Evolutionary conservation across 768 basidiomycete species (phyloP).

Genomic region (Tulasnella calospora): DNA sequence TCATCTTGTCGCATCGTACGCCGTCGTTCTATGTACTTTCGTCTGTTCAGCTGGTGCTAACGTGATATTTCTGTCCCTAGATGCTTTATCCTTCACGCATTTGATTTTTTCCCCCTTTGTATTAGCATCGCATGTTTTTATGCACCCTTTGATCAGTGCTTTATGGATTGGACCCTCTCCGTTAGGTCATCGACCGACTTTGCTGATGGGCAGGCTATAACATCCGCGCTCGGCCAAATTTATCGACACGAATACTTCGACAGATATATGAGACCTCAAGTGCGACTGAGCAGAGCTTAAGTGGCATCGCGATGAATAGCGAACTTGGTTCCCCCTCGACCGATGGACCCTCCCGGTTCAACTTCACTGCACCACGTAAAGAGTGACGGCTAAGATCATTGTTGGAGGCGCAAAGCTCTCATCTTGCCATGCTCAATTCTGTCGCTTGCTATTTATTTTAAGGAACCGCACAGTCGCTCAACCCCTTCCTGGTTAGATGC

Average conservation of each 20-base stretch:
- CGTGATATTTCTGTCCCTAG: not conserved
- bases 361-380: too few relatives aligned
- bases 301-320: too few relatives aligned
- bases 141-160: conserved; percentile 6
- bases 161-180: not conserved
- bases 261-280: too few relatives aligned
- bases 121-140: conserved; percentile 10
- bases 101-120: conserved; percentile 1
- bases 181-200: not conserved
- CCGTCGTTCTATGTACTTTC: conserved; percentile 29
- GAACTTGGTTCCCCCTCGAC: too few relatives aligned
- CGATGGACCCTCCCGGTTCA: too few relatives aligned
- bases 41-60: not conserved
- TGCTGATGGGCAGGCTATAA: not conserved
- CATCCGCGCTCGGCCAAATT: not conserved
- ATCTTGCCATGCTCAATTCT: too few relatives aligned
- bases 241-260: not conserved
- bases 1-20: conserved; percentile 85
- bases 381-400: too few relatives aligned
- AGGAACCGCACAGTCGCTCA: too few relatives aligned
- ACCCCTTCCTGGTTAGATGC: too few relatives aligned
- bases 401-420: too few relatives aligned
- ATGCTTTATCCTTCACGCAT: conserved; percentile 22
- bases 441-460: too few relatives aligned
- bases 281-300: too few relatives aligned